Evolutionary conservation across 2,329 filamentous ascomycete species (phyloP), one percentile per base, ranked within the genome.

Genomic region (Verticillium klebahnii): DNA sequence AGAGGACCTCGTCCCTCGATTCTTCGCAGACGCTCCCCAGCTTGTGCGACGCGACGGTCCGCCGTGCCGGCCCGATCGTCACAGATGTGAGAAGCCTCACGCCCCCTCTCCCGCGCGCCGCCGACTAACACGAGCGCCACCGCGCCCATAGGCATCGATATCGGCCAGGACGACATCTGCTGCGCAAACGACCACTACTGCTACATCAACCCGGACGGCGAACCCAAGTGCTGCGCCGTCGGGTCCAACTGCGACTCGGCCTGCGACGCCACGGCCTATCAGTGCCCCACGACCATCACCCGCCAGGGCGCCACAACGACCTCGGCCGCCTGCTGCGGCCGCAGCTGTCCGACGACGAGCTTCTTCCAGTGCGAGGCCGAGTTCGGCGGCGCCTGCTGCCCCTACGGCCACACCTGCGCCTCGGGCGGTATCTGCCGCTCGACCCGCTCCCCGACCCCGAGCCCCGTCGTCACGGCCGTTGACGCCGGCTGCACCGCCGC

Each of bases 301-400:
- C 45, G 64, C 2, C 70, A 71, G 34, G 57, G 62, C 45, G 70
- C 67, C 8, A 66, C 70, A 9, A 66, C 69, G 15, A 66, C 67
- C 15, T 64, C 65, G 32, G 57, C 64, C 4, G 74, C 74, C 23
- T 81, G 80, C 66, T 78, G 78, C 66, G 64, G 68, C 36, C 76
- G 80, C 1, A 63, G 65, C 1, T 82, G 81, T 59, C 75, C 75
- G 12, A 67, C 63, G 55, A 75, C 77, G 29, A 77, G 75, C 65
- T 68, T 74, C 57, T 85, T 79, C 66, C 73, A 74, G 29, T 86
- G 83, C 66, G 72, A 80, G 19, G 37, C 62, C 9, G 67, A 61
- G 2, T 74, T 80, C 32, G 81, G 83, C 61, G 78, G 78, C 19
- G 75, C 76, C 58, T 86, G 84, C 72, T 86, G 84, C 66, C 60